Percentiles rank a stretch among this genome's conserved stretches.
Conservation (phyloP, 169 alveolate genomes). For the Plasmodium gonderi region DNA sequence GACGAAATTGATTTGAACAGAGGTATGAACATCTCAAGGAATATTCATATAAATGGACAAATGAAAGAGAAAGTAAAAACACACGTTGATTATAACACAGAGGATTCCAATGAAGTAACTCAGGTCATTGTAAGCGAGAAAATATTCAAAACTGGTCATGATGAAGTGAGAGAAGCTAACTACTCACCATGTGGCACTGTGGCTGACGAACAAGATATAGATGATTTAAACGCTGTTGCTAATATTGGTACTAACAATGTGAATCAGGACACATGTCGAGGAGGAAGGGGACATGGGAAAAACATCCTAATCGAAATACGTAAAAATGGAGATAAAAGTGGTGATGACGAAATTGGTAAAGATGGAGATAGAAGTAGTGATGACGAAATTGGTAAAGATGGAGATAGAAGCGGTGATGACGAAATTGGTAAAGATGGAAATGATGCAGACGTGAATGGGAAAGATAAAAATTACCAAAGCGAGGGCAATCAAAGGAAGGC, state of each 20-base stretch:
- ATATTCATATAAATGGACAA: not conserved
- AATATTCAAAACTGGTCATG: not conserved
- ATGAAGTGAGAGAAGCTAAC: not conserved
- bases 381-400: not conserved
- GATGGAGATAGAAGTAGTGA: no score
- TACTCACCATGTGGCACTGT: not conserved
- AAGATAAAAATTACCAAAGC: not conserved
- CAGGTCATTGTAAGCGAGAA: not conserved
- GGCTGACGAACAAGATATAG: not conserved
- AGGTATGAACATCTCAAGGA: not conserved
- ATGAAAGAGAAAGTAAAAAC: not conserved
- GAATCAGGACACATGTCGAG: no score
- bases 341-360: no score
- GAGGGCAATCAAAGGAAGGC: not conserved
- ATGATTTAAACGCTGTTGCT: not conserved
- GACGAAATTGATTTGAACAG: not conserved
- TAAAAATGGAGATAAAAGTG: no score
- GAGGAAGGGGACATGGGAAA: no score
- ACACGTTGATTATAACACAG: not conserved
- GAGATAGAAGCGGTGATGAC: not conserved
- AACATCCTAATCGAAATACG: no score
- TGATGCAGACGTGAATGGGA: not conserved
- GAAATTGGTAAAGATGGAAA: not conserved
- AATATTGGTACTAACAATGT: no score
- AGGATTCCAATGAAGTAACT: not conserved